Conservation (phyloP, 306 rosid species). For the Hylodesmum podocarpum region DNA sequence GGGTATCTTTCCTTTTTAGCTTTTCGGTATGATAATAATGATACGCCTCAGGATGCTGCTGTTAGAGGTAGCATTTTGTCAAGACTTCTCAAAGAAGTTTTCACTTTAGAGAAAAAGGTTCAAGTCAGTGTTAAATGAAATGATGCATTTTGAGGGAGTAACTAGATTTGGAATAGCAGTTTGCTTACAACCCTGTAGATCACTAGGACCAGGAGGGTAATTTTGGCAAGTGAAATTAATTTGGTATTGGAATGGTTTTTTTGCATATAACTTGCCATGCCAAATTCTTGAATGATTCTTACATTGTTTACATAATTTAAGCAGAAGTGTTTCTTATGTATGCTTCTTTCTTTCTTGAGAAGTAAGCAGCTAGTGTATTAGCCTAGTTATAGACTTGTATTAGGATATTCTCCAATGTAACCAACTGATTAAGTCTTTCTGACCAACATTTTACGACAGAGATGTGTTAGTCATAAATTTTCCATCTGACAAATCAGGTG, state of each 20-base stretch:
- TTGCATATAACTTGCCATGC: not conserved
- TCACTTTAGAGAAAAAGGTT: not conserved
- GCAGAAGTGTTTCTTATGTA: not conserved
- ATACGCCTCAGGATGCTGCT: not conserved
- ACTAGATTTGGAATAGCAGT: conserved; percentile 9
- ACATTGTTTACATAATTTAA: conserved; percentile 1
- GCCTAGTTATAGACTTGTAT: not conserved
- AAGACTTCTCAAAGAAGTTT: conserved; percentile 6
- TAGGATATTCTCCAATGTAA: not conserved
- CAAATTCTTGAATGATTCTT: conserved; percentile 3
- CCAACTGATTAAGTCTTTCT: not conserved
- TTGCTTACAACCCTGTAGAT: not conserved
- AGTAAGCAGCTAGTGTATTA: not conserved
- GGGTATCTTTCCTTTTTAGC: not conserved
- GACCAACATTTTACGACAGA: not conserved
- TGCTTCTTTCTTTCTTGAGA: not conserved
- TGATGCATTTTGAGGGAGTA: not conserved
- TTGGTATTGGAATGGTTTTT: not conserved
- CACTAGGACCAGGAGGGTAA: not conserved
- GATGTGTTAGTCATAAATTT: not conserved
- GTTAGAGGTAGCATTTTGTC: conserved; percentile 4
- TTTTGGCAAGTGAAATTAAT: not conserved
- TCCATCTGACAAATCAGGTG: too few species aligned
- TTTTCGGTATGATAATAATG: conserved; percentile 11
- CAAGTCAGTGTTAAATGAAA: not conserved